phyloP scores from a whole-genome alignment of 1,139 yeast species.

The Ogataea hybrid region DNA sequence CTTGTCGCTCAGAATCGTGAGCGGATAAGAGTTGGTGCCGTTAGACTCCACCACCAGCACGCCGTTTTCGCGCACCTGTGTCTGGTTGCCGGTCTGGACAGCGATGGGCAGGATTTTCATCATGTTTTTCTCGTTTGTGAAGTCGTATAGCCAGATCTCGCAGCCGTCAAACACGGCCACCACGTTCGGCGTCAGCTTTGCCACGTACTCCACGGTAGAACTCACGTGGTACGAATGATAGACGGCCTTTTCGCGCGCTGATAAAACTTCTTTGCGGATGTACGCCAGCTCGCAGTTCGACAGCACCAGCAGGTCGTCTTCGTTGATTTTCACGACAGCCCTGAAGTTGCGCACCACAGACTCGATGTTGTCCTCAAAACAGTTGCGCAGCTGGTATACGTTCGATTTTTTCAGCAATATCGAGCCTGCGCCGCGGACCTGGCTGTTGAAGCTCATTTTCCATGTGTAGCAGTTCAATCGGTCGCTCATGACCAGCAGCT shows the following conservation, averaged over 20 bases:
- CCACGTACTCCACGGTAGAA: conserved; percentile 29
- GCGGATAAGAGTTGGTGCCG: conserved; percentile 33
- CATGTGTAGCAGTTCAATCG: conserved; percentile 32
- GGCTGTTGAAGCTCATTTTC: conserved; percentile 21
- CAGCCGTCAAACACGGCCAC: conserved; percentile 33
- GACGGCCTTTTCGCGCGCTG: conserved; percentile 9
- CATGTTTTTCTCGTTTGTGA: conserved; percentile 23
- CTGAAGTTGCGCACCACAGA: conserved; percentile 26
- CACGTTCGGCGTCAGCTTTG: conserved; percentile 25
- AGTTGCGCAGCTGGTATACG: conserved; percentile 27
- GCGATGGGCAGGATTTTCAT: conserved; percentile 25
- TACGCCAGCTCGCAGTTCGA: conserved; percentile 33
- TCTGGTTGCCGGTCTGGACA: conserved; percentile 31
- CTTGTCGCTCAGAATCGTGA: conserved; percentile 30
- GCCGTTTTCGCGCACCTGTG: conserved; percentile 4
- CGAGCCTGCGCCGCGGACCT: background rate
- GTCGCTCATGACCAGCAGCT: conserved; percentile 32
- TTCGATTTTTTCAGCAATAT: conserved; percentile 25
- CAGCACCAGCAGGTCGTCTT: conserved; percentile 32
- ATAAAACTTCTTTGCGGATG: conserved; percentile 27
- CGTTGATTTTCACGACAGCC: conserved; percentile 24
- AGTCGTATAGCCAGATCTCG: conserved; percentile 30
- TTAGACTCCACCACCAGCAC: conserved; percentile 25
- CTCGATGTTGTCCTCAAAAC: conserved; percentile 24
- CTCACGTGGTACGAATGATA: conserved; percentile 23